A percentile compares a stretch with the other conserved stretches of the same genome.
Conservation (phyloP, 352 stramenopile species). For the Phytophthora pinifolia region DNA sequence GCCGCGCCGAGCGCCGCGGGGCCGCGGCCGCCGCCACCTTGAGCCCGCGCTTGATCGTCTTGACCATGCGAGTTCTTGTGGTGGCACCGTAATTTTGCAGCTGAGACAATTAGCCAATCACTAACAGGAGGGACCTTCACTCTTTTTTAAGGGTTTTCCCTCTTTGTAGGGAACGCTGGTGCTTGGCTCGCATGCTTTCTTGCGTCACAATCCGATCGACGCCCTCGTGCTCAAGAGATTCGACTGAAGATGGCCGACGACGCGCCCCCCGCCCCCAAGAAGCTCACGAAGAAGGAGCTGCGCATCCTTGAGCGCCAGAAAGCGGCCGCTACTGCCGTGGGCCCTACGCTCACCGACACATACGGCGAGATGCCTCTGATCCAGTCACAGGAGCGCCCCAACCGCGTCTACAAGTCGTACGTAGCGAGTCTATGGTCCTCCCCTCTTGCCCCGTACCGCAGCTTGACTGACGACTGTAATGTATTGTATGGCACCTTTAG, state of each 20-base stretch:
- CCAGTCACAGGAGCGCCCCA: constrained; percentile 84
- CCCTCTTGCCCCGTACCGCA: not conserved
- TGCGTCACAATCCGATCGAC: constrained; percentile 32
- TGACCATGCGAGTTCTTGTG: constrained; percentile 25
- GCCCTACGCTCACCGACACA: constrained; percentile 76
- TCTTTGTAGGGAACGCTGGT: constrained; percentile 13
- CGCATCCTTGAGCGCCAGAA: constrained; percentile 88
- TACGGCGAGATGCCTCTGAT: constrained; percentile 90
- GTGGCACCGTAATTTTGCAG: constrained; percentile 10
- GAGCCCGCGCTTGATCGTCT: constrained; percentile 28
- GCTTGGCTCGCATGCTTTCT: constrained; percentile 19
- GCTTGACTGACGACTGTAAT: not conserved
- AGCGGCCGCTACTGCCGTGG: constrained; percentile 58
- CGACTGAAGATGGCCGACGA: constrained; percentile 47
- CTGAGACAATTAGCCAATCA: constrained; percentile 6
- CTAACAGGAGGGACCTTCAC: constrained; percentile 17
- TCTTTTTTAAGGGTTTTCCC: constrained; percentile 12
- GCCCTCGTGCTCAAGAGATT: constrained; percentile 16
- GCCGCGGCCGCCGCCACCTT: constrained; percentile 18
- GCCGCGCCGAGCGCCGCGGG: constrained; percentile 28
- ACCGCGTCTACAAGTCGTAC: constrained; percentile 65
- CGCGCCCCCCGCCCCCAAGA: constrained; percentile 57
- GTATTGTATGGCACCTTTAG: constrained; percentile 8
- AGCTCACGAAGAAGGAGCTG: constrained; percentile 90
- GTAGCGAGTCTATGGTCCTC: constrained; percentile 36